These are phyloP conservation scores for Schizosaccharomyces versatilis DNA, from an alignment of 1,139 yeast species.

Conservation along the genomic window DNA sequence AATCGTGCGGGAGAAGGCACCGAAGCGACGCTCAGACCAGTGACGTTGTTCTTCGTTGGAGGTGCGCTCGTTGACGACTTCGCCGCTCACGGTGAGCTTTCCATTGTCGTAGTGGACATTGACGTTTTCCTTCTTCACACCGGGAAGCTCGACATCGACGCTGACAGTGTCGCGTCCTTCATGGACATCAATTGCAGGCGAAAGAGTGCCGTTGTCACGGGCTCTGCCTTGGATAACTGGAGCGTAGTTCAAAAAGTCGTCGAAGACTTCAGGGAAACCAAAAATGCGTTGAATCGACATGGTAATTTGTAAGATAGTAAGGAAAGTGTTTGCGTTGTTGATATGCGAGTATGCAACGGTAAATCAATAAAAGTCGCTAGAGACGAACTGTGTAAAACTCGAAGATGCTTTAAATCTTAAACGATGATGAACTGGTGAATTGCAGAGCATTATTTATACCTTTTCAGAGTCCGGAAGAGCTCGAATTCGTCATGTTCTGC, in stretches of 20 bases:
- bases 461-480: too few relatives aligned
- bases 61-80: background rate
- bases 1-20: conserved; percentile 12
- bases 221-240: background rate
- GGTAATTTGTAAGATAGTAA: too few relatives aligned
- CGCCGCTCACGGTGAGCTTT: background rate
- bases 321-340: too few relatives aligned
- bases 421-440: too few relatives aligned
- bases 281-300: background rate
- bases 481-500: too few relatives aligned
- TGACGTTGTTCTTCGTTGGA: background rate
- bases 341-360: too few relatives aligned
- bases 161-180: background rate
- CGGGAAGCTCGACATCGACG: background rate
- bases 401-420: too few relatives aligned
- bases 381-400: too few relatives aligned
- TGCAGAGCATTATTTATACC: too few relatives aligned
- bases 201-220: background rate
- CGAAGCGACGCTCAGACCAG: conserved; percentile 5
- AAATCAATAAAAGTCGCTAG: too few relatives aligned
- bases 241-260: background rate
- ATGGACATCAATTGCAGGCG: background rate
- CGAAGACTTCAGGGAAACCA: background rate
- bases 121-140: background rate
- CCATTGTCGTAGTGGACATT: background rate